Conservation (phyloP, 768 basidiomycete species). For the Boletus subparvulus region DNA sequence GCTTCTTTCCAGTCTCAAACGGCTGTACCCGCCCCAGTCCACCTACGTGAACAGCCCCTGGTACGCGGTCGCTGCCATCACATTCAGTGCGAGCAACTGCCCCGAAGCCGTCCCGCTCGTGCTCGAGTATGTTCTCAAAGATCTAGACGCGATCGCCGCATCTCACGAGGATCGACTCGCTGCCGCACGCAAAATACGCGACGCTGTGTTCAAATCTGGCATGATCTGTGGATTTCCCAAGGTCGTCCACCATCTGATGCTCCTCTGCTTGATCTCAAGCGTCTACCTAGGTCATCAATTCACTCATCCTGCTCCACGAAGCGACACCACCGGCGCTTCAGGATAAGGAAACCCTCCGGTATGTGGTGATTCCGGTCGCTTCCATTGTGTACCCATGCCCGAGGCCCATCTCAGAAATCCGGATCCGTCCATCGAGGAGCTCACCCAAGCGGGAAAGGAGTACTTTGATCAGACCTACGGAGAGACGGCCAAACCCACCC, state of each 20-base stretch:
- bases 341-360: constrained; percentile 51
- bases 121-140: constrained; percentile 48
- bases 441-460: constrained; percentile 40
- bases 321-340: constrained; percentile 52
- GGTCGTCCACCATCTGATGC: constrained; percentile 38
- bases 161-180: constrained; percentile 36
- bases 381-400: neutral
- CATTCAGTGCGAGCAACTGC: constrained; percentile 57
- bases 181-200: constrained; percentile 56
- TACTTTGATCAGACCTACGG: constrained; percentile 56
- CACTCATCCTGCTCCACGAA: constrained; percentile 49
- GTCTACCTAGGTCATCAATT: constrained; percentile 46
- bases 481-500: constrained; percentile 49
- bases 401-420: constrained; percentile 36
- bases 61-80: constrained; percentile 57
- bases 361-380: neutral
- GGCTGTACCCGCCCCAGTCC: constrained; percentile 40
- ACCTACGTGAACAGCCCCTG: constrained; percentile 46
- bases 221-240: constrained; percentile 57
- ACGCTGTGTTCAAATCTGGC: constrained; percentile 62
- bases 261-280: neutral
- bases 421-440: constrained; percentile 42
- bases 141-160: constrained; percentile 37
- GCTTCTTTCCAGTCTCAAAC: constrained; percentile 46
- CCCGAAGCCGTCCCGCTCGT: constrained; percentile 58